Evolutionary conservation across 169 alveolate species (phyloP), one percentile per base, ranked within the genome.

Genomic region (Plasmodium inui): DNA sequence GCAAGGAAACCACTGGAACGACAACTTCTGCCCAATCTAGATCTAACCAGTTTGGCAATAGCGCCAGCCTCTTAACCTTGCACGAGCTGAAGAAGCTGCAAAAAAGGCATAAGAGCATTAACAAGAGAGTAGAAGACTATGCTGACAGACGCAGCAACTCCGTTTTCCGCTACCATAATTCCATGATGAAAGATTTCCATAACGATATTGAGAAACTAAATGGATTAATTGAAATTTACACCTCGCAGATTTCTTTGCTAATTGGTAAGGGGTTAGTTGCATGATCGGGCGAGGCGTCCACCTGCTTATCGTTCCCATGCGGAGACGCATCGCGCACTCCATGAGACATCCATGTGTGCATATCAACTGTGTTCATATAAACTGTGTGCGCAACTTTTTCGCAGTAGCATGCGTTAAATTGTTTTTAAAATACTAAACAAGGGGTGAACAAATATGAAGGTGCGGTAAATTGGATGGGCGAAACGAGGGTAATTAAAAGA

Each of bases 171-270:
- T 9, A 74, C 67, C 57, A 74, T 1, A 50, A 50, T 17, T 34
- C 78, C 7, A 53, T 53, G 61, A 26, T 28, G 41, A 74, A 85
- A 74, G 34, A 74, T 55, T 73, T 85, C 50, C 79, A 46, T 22
- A 50, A 34, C 32, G 93, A 74, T 44, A 73, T 73, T 73, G 19
- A 76, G 44, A 73, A 85, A 28, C 28, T 74, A 28, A 76, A 74
- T 76, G 28, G 17, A 19, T 30, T 70, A 78, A 50, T 76, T 74
- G 93, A 85, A 74, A 34, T 85, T 9, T 85, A 74, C 32, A 85
- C 93, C 3, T 50, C 72, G 12, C 93, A 85, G 55, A 85, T 85
- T 28, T 74, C 76, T 74, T 85, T 85, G 81, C 81, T 85, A 85
- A 57, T 85, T n/a, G 57, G 79, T 57, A 85, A 53, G 22, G 82